Evolutionary conservation across 2,329 filamentous ascomycete species (phyloP), one percentile per base, ranked within the genome.

Genomic region (Exophiala spinifera): DNA sequence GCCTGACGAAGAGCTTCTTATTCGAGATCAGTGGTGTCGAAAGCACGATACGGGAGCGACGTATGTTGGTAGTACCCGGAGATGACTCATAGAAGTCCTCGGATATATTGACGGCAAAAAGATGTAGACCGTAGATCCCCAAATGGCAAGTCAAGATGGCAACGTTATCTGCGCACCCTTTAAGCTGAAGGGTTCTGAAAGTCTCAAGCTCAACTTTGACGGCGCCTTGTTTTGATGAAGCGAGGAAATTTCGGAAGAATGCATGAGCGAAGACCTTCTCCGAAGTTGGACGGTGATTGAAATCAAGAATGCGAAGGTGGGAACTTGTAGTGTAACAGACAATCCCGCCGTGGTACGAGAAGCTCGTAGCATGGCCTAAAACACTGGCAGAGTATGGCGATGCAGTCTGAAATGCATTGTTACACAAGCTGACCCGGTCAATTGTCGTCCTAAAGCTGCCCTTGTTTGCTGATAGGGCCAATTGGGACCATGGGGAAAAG

Each of bases 1-100:
- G 86, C 8, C 87, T 80, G 2, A 87, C 85, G 66, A 90, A 88
- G 1, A 90, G 69, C 56, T 80, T 83, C 23, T 75, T 71, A 1
- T 73, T 74, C 21, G 77, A 78, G 14, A 72, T 64, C 37, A 84
- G 68, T 44, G 53, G 69, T 28, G 66, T 66, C 13, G 66, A 68
- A 11, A 77, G 67, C 1, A 81, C 63, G 14, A 83, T 57, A 20
- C 70, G 67, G 14, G 49, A 53, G 28, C 57, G 56, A 10, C 46
- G 40, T 19, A 57, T 60, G 11, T 23, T 14, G 8, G 17, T 14
- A 2, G 19, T 25, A 19, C 31, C 19, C 11, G 7, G 17, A 5
- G 46, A 43, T 1, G 46, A 44, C 14, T 37, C 28, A 44, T 44
- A 25, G 25, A 46, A 37, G 13, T n/a, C 34, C 20, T 57, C 62